Evolutionary conservation across 495 filamentous ascomycete genomes (phyloP), one percentile per base, ranked within the genome.

Genomic region (Tuber melanosporum): DNA sequence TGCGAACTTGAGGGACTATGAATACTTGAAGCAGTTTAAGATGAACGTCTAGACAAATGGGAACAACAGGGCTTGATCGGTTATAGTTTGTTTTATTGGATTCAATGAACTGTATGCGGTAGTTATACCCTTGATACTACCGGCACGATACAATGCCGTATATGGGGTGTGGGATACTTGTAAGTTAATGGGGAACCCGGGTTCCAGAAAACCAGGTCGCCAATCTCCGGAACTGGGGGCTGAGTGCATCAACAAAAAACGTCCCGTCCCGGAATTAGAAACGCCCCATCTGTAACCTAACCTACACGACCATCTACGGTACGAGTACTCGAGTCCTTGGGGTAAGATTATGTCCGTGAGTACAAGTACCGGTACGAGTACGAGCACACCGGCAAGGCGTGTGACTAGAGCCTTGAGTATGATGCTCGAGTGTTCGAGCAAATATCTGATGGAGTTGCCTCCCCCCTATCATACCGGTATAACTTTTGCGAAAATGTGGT

Each of bases 1-100:
- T 80, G 90, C 87, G 70, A 96, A 94, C 84, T 87, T 95, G 78
- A 85, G 85, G n/a, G 90, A 97, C 84, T 98, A 98, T 81, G 89
- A 96, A 85, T 96, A 96, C 84, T 85, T 98, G 85, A 97, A 95
- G 89, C 87, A 89, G 79, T 98, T 96, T 85, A 92, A 92, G 74
- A 86, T 97, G 81, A 90, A 90, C 79, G 85, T 90, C n/a, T 88
- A 86, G 74, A 39, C 49, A 15, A 43, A 57, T n/a, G 70, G 47
- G 44, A 39, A 19, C 20, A 36, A 66, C 1, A 17, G 26, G 57
- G 26, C 3, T 36, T 14, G 57, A 26, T 36, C 15, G 4, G 14
- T 8, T 36, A 8, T 66, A 36, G 26, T 66, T 66, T 36, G 14
- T 36, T 66, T 36, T 6, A 3, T n/a, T 49, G 36, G 71, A 19